Conservation (phyloP, 345 rosid species). For the Populus davidiana region DNA sequence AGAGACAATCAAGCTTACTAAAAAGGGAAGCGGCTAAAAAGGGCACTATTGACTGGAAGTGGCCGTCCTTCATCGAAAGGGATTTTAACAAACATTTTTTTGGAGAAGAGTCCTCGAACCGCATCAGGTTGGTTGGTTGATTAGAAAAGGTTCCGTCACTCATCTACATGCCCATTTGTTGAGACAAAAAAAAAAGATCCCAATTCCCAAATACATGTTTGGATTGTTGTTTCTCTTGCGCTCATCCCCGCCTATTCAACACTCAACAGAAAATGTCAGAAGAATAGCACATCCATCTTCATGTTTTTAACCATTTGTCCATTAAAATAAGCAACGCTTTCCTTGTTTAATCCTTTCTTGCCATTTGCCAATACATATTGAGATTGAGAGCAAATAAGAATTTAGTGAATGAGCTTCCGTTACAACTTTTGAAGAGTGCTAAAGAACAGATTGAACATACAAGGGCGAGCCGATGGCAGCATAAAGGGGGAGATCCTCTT, state of each 20-base stretch:
- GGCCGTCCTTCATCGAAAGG: background rate
- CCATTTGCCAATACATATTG: background rate
- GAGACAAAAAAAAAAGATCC: no score
- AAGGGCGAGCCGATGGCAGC: slow-evolving; percentile 29
- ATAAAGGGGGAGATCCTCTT: slow-evolving; percentile 14
- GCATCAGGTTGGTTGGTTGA: background rate
- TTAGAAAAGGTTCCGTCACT: background rate
- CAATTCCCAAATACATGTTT: background rate
- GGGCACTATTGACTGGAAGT: no score
- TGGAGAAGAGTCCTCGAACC: no score
- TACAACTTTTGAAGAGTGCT: slow-evolving; percentile 11
- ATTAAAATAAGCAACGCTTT: background rate
- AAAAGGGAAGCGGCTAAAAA: background rate
- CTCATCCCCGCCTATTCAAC: no score
- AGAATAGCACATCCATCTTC: no score
- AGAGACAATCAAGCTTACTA: background rate
- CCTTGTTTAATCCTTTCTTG: background rate
- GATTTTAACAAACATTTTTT: background rate
- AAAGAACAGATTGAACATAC: slow-evolving; percentile 14
- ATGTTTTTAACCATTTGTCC: no score
- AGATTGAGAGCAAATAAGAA: slow-evolving; percentile 8
- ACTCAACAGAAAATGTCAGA: background rate
- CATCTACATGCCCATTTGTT: no score
- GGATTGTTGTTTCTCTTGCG: background rate
- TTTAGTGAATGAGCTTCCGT: slow-evolving; percentile 25